Percentiles rank a stretch among this genome's conserved stretches.
Evolutionary conservation across 805 yeast genomes (phyloP).

Genomic region (Sugiyamaella valdiviana): DNA sequence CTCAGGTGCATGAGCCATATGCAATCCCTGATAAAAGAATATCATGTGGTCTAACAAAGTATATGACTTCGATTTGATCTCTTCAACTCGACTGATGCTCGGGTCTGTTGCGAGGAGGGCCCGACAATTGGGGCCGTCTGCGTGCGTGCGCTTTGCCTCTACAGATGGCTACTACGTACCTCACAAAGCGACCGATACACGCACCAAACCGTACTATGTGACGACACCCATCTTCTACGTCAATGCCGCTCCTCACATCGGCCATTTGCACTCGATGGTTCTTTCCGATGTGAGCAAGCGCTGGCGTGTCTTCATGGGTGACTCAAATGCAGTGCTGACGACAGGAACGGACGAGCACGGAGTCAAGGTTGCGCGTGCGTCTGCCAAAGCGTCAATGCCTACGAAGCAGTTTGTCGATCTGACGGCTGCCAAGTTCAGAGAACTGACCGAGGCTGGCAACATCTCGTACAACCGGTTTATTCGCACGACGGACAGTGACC

Average conservation of each 20-base stretch:
- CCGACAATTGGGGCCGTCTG: background rate
- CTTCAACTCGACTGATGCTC: background rate
- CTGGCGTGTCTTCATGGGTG: conserved; percentile 48
- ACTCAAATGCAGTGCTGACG: conserved; percentile 38
- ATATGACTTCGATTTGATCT: too few relatives aligned
- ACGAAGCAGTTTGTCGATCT: conserved; percentile 71
- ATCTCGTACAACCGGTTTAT: conserved; percentile 71
- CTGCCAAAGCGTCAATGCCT: conserved; percentile 44
- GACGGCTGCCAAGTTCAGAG: conserved; percentile 56
- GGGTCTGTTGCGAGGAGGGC: background rate
- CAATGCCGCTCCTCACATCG: conserved; percentile 91
- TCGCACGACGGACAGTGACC: conserved; percentile 85
- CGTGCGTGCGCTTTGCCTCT: background rate
- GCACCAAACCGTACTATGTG: conserved; percentile 38
- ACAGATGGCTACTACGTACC: background rate
- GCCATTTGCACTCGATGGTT: conserved; percentile 85
- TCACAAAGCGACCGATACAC: background rate
- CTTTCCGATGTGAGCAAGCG: conserved; percentile 72
- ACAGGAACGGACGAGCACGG: conserved; percentile 99
- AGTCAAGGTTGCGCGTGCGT: conserved; percentile 83
- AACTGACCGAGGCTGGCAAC: conserved; percentile 51
- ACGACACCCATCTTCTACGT: conserved; percentile 96
- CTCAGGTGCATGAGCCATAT: too few relatives aligned
- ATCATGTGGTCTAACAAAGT: background rate
- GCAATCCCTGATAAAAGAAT: background rate